A percentile compares a stretch with the other conserved stretches of the same genome.
Conservation (phyloP, 768 basidiomycete genomes). For the Xerocomellus chrysenteron region DNA sequence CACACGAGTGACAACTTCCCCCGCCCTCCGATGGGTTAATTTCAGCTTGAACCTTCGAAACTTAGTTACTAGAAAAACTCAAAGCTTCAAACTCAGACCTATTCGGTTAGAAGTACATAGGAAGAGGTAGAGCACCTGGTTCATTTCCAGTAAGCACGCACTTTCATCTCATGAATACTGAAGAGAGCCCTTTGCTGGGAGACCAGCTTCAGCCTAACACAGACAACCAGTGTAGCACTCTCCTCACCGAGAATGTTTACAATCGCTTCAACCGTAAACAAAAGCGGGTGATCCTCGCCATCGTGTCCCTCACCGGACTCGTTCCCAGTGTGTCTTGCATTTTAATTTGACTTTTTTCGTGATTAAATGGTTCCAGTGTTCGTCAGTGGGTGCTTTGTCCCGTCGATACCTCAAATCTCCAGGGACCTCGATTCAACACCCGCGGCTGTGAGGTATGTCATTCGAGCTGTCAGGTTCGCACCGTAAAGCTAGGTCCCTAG, state of each 20-base stretch:
- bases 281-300: constrained; percentile 54
- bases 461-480: background rate
- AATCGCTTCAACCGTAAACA: constrained; percentile 51
- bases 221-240: background rate
- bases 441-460: constrained; percentile 51
- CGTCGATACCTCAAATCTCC: constrained; percentile 73
- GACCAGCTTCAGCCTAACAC: constrained; percentile 1
- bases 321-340: constrained; percentile 50
- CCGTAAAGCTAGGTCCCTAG: constrained; percentile 20
- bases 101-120: too few species aligned
- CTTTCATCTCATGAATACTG: constrained; percentile 20
- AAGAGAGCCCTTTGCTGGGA: constrained; percentile 29
- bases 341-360: background rate
- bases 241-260: constrained; percentile 43
- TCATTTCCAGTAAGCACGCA: too few species aligned
- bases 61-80: too few species aligned
- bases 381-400: constrained; percentile 66
- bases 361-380: constrained; percentile 48
- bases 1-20: too few species aligned
- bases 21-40: too few species aligned
- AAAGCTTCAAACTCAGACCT: too few species aligned
- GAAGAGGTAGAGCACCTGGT: too few species aligned
- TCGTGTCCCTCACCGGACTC: constrained; percentile 62
- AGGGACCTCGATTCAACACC: constrained; percentile 58
- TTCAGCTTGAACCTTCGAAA: too few species aligned